phyloP scores from a whole-genome alignment of 352 stramenopile species.

The Globisporangium emineosum region DNA sequence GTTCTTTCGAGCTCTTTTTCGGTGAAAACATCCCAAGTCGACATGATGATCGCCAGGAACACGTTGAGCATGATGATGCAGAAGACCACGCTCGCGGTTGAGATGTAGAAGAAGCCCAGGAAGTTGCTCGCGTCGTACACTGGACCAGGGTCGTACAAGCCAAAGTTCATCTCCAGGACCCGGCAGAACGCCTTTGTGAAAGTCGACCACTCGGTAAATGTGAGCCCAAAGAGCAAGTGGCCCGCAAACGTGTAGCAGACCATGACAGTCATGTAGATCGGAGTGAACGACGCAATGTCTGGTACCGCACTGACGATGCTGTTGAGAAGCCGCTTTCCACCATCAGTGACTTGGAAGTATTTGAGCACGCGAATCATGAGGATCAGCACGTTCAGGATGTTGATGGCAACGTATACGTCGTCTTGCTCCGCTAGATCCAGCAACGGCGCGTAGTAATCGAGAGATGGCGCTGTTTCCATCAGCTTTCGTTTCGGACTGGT shows the following conservation, averaged over 20 bases:
- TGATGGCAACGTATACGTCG: constrained; percentile 49
- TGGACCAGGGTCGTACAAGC: constrained; percentile 58
- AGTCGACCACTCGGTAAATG: constrained; percentile 61
- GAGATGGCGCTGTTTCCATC: constrained; percentile 34
- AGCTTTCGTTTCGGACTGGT: constrained; percentile 25
- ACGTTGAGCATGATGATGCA: constrained; percentile 82
- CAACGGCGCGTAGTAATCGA: constrained; percentile 52
- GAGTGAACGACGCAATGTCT: constrained; percentile 66
- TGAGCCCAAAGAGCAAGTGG: constrained; percentile 66
- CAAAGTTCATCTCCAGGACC: constrained; percentile 77
- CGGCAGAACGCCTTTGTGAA: constrained; percentile 53
- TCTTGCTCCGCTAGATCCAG: constrained; percentile 41
- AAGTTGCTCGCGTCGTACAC: constrained; percentile 62
- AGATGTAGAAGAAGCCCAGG: constrained; percentile 65
- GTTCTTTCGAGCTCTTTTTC: constrained; percentile 49
- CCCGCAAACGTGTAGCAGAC: constrained; percentile 66
- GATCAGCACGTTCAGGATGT: constrained; percentile 62
- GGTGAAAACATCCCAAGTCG: constrained; percentile 58
- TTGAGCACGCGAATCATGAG: constrained; percentile 56
- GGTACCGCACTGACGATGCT: constrained; percentile 67
- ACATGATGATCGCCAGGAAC: constrained; percentile 80
- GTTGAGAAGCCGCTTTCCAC: constrained; percentile 48
- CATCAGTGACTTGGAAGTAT: constrained; percentile 70
- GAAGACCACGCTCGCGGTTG: constrained; percentile 61
- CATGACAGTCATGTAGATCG: constrained; percentile 62